Percentiles rank a stretch among this genome's conserved stretches.
Conservation (phyloP, 2,329 filamentous ascomycete genomes). For the Ophiostoma perfectum region DNA sequence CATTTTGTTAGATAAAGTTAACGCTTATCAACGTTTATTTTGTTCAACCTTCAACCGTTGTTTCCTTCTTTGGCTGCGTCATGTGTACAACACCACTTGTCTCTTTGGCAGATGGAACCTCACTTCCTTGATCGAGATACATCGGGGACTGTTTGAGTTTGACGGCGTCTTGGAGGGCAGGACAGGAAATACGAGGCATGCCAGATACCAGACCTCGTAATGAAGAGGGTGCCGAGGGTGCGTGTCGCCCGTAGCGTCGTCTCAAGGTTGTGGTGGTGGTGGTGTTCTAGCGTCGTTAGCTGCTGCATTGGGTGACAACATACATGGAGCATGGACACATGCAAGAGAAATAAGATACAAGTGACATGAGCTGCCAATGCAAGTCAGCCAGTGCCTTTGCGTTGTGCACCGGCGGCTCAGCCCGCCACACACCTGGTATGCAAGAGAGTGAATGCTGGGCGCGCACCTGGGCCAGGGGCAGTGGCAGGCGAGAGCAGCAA, state of each 20-base stretch:
- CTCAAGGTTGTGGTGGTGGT: not conserved
- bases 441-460: too few relatives aligned
- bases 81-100: too few relatives aligned
- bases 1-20: not conserved
- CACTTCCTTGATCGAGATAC: not conserved
- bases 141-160: not conserved
- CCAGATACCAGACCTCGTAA: conserved; percentile 7
- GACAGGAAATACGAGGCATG: conserved; percentile 5
- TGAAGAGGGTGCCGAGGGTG: not conserved
- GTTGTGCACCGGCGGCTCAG: too few relatives aligned
- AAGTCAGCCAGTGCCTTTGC: too few relatives aligned
- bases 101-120: not conserved
- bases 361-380: too few relatives aligned
- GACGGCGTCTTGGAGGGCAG: not conserved
- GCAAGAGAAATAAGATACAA: too few relatives aligned
- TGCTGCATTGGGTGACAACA: too few relatives aligned
- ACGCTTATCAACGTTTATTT: not conserved
- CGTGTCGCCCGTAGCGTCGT: not conserved
- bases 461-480: too few relatives aligned
- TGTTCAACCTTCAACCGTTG: not conserved
- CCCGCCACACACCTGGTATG: too few relatives aligned
- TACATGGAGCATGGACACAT: too few relatives aligned
- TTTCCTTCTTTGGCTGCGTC: not conserved
- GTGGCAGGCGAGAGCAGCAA: too few relatives aligned
- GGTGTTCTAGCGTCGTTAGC: not conserved